Conservation (phyloP, 2,329 filamentous ascomycete species). For the Colletotrichum noveboracense region DNA sequence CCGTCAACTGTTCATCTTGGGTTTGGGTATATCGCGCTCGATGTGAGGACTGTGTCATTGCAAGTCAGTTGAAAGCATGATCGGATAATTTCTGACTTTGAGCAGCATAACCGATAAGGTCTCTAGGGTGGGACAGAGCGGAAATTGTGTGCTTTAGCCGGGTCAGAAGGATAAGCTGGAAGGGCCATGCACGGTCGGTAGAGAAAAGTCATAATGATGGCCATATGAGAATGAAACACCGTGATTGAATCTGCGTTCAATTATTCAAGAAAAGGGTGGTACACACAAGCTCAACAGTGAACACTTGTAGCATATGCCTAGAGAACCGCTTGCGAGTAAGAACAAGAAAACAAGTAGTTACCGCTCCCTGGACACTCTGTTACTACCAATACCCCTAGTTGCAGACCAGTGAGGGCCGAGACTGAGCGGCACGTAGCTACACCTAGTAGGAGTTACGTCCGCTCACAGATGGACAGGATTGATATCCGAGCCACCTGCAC, state of each 20-base stretch:
- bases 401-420: fast-evolving
- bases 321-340: neutral
- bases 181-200: neutral
- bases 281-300: neutral
- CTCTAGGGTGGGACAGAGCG: fast-evolving
- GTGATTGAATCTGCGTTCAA: neutral
- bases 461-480: neutral
- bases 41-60: neutral
- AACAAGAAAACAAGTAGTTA: neutral
- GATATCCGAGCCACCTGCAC: neutral
- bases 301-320: fast-evolving
- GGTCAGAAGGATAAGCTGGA: neutral
- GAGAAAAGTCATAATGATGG: neutral
- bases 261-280: too few relatives aligned
- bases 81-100: neutral
- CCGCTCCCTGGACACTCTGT: too few relatives aligned
- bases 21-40: neutral
- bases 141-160: too few relatives aligned
- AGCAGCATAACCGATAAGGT: neutral
- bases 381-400: too few relatives aligned
- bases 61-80: neutral
- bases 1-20: neutral
- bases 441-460: neutral
- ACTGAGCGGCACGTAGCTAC: neutral
- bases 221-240: neutral